phyloP scores from a whole-genome alignment of 805 yeast genomes.

The Metschnikowia chrysomelidarum region DNA sequence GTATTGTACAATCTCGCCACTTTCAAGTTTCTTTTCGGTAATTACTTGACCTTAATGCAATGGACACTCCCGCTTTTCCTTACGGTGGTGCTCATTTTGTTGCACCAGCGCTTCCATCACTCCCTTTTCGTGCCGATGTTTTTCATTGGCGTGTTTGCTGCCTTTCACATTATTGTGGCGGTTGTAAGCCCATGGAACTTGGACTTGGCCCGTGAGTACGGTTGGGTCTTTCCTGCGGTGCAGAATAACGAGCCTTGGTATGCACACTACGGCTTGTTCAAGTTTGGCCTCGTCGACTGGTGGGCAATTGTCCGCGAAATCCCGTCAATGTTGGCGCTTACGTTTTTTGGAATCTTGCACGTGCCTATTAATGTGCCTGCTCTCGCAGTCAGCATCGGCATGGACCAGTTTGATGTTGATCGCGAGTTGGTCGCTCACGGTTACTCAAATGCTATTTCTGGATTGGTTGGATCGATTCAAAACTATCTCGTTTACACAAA shows the following conservation, averaged over 20 bases:
- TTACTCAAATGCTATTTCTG: conserved; percentile 80
- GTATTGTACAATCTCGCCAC: conserved; percentile 62
- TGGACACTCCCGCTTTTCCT: conserved; percentile 72
- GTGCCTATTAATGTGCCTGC: conserved; percentile 99
- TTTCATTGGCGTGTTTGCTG: conserved; percentile 66
- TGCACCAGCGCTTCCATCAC: conserved; percentile 55
- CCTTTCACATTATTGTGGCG: conserved; percentile 68
- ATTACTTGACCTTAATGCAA: conserved; percentile 29
- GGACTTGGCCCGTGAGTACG: conserved; percentile 58
- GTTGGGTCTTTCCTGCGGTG: conserved; percentile 82
- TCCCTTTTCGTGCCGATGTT: conserved; percentile 79
- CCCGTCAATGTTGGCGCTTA: conserved; percentile 93
- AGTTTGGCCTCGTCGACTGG: conserved; percentile 76
- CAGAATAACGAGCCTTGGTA: conserved; percentile 83
- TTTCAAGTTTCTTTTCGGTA: conserved; percentile 47
- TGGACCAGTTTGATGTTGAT: conserved; percentile 87
- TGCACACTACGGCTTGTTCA: conserved; percentile 71
- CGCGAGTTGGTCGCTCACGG: conserved; percentile 95
- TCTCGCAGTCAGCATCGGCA: conserved; percentile 82
- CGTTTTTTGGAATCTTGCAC: conserved; percentile 93
- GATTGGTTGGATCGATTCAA: conserved; percentile 83
- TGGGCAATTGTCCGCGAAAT: conserved; percentile 58
- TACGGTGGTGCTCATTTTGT: conserved; percentile 55
- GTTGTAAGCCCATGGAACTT: conserved; percentile 66
- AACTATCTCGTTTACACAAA: conserved; percentile 95